These are phyloP conservation scores for rapeseed (Brassica napus) DNA, from an alignment of 345 rosid species.

Conservation along the genomic window DNA sequence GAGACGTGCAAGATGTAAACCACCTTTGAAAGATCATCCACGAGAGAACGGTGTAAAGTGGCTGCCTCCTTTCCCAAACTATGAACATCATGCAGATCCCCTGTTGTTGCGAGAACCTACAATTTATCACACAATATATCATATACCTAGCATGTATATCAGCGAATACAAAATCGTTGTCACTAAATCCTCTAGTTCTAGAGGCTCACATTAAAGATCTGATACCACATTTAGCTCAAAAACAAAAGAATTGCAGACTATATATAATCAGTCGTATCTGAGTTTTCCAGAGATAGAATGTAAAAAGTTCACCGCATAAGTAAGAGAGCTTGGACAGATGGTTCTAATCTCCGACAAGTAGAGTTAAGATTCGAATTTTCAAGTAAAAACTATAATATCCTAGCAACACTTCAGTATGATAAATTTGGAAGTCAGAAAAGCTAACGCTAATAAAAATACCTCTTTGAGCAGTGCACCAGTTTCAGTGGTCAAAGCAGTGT, in stretches of 20 bases:
- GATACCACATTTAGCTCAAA: constrained; percentile 3
- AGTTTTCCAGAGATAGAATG: background rate
- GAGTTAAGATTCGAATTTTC: background rate
- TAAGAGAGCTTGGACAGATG: background rate
- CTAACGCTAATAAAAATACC: constrained; percentile 45
- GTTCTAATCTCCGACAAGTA: constrained; percentile 9
- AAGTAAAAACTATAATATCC: constrained; percentile 15
- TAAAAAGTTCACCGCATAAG: constrained; percentile 14
- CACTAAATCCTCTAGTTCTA: constrained; percentile 12
- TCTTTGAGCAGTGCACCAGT: constrained; percentile 96
- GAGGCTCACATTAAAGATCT: constrained; percentile 10
- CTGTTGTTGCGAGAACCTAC: constrained; percentile 87
- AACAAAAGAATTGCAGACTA: constrained; percentile 1
- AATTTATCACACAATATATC: constrained; percentile 35
- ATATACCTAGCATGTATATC: constrained; percentile 18
- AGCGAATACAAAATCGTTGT: background rate
- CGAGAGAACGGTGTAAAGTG: constrained; percentile 63
- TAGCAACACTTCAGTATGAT: constrained; percentile 11
- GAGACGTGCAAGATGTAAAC: constrained; percentile 21
- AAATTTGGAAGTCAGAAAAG: constrained; percentile 2
- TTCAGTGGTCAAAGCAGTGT: constrained; percentile 92
- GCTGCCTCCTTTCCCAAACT: constrained; percentile 87
- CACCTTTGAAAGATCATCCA: constrained; percentile 87
- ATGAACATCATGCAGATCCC: constrained; percentile 86
- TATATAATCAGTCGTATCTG: background rate